Evolutionary conservation across 306 rosid species (phyloP).

Genomic region (Gleditsia sinensis): DNA sequence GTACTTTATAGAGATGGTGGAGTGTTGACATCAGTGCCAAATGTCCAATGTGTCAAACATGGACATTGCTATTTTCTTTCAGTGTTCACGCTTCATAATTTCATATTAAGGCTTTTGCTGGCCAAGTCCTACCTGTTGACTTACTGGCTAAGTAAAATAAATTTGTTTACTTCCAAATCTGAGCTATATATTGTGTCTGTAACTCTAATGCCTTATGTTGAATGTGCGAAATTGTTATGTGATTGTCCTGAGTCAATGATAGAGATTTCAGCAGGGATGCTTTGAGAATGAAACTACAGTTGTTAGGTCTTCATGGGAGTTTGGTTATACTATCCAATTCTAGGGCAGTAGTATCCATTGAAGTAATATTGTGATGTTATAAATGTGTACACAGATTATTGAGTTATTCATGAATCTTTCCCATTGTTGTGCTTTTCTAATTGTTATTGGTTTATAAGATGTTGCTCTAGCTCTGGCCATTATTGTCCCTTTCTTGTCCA

Average conservation of each 20-base stretch:
- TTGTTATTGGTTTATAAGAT: neutral
- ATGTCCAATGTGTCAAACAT: neutral
- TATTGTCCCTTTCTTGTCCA: neutral
- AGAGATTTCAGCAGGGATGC: neutral
- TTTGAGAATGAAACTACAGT: constrained; percentile 17
- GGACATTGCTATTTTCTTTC: neutral
- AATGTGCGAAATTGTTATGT: neutral
- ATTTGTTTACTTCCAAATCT: constrained; percentile 3
- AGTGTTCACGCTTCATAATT: neutral
- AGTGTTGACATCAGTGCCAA: neutral
- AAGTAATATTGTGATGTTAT: neutral
- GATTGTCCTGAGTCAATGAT: constrained; percentile 2
- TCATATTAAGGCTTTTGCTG: neutral
- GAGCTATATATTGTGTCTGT: neutral
- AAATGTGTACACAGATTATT: constrained; percentile 10
- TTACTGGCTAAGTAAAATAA: neutral
- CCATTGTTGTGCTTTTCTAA: neutral
- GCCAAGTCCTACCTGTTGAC: neutral
- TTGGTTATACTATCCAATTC: neutral
- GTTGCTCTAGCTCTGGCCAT: constrained; percentile 19
- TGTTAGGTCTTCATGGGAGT: neutral
- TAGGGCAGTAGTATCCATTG: constrained; percentile 14
- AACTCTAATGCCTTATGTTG: constrained; percentile 11
- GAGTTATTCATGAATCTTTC: neutral
- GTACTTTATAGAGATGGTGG: neutral